Evolutionary conservation across 257 asterid species (phyloP).

Genomic region (Haberlea rhodopensis): DNA sequence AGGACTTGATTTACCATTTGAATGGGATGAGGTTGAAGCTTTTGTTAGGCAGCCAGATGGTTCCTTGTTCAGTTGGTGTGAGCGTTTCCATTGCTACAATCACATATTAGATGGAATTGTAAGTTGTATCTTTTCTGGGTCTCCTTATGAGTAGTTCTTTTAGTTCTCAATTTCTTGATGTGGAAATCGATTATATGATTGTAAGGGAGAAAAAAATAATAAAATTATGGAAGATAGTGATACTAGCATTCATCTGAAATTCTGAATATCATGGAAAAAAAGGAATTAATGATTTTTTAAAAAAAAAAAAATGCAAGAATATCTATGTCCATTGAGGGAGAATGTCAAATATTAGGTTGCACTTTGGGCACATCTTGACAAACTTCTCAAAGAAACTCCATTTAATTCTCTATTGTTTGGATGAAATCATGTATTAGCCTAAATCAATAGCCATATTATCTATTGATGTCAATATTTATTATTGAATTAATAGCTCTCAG

Average conservation of each 20-base stretch:
- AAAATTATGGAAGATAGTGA: too few species aligned
- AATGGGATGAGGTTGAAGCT: constrained; percentile 83
- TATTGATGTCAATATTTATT: too few species aligned
- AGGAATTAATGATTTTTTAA: too few species aligned
- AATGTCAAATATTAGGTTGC: not conserved
- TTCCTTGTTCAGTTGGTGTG: constrained; percentile 95
- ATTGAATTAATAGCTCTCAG: not conserved
- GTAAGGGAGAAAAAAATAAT: too few species aligned
- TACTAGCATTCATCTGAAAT: too few species aligned
- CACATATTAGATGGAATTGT: constrained; percentile 73
- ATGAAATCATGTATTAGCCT: not conserved
- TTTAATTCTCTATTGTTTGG: not conserved
- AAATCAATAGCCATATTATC: too few species aligned
- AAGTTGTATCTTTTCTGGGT: constrained; percentile 33
- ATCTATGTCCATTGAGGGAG: not conserved
- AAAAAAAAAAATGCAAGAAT: not conserved
- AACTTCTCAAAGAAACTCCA: not conserved
- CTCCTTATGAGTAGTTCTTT: not conserved
- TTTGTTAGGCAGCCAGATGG: constrained; percentile 89
- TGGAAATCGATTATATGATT: not conserved
- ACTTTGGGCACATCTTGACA: not conserved
- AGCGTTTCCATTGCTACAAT: constrained; percentile 69
- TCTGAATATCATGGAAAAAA: too few species aligned
- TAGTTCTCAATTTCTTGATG: not conserved
- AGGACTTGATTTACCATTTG: constrained; percentile 92